Base-by-base conservation (phyloP, 2,329 filamentous ascomycete species). In the Colletotrichum tofieldiae region DNA sequence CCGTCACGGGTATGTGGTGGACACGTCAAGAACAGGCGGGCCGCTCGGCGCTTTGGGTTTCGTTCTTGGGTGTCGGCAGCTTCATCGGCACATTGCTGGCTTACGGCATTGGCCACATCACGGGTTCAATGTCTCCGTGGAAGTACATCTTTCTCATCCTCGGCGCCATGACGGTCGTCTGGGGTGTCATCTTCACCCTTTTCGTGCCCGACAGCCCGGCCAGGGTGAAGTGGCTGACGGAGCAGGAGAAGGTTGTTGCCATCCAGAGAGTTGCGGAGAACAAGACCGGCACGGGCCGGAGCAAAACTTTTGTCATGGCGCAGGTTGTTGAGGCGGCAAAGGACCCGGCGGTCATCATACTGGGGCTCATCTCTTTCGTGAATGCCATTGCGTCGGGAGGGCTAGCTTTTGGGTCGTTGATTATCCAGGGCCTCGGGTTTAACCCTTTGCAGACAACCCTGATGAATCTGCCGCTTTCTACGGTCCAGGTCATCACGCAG, bases 341-440 rank as follows among this genome's bases (percentile, higher is more conserved):
- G 49, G 69, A 65, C 29, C 69, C 69, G 7, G 69, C 65, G 0
- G 70, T 79, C 18, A 65, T 79, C 20, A 67, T 77, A 9, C 67
- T 80, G 12, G 78, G 78, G 1, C 52, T 72, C 5, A 60, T 72
- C 41, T 72, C 65, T 14, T 69, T 72, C 23, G 65, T 72, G 11
- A 72, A 72, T 12, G 69, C 69, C 2, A 72, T 72, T 20, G 69
- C 69, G 1, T 72, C 69, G n/a, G 69, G 69, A 0, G 69, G 65
- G 0, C 18, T 69, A 6, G 65, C 69, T 2, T 72, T 72, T 16
- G 69, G 69, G 0, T 72, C 69, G 29, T 37, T 90, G 37, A 86
- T 90, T 62, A 84, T 90, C 76, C 83, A 81, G 52, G 88, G 86
- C 6, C 89, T 90, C 60, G 86, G 87, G 3, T 90, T 90, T 77